Base-by-base conservation (phyloP, 768 basidiomycete genomes). In the Pleurotus giganteus region DNA sequence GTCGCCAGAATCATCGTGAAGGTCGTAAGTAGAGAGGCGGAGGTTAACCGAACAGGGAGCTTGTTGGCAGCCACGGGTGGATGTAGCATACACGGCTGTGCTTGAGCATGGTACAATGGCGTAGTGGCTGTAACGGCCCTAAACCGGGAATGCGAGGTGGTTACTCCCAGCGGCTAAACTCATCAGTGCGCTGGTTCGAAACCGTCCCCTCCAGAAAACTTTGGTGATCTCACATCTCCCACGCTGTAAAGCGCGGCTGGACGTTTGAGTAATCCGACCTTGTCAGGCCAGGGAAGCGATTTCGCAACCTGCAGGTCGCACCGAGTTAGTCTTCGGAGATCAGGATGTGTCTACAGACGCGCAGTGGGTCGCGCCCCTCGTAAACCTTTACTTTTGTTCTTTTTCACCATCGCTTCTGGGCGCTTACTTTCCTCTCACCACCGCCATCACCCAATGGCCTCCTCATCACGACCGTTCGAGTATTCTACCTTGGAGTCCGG, bases 321-420 rank as follows among this genome's bases (percentile, higher is more conserved):
- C 89, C 89, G 84, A 91, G 86, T 90, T 90, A 88, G 88, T 91
- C 89, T 84, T 87, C 77, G 86, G 88, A 90, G 88, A 89, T 69
- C 82, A 88, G 88, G 87, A 72, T 83, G 80, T 65, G 83, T 84
- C 85, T 80, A 86, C 89, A 86, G 89, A 47, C 89, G 89, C 84
- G 88, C 84, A 74, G 77, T 81, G 82, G 79, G 72, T 79, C 89
- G 86, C 71, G 88, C 82, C 77, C 67, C 66, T 80, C 78, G 76
- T 79, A 91, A 81, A 90, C 89, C 88, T 89, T 88, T 86, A n/a
- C n/a, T n/a, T n/a, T n/a, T n/a, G n/a, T n/a, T n/a, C n/a, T n/a
- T n/a, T n/a, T n/a, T n/a, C n/a, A n/a, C n/a, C n/a, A n/a, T n/a
- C n/a, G n/a, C n/a, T n/a, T n/a, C n/a, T n/a, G n/a, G n/a, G n/a